Evolutionary conservation across 208 protist genomes (phyloP).

Genomic region (Trypanosoma platydactyli): DNA sequence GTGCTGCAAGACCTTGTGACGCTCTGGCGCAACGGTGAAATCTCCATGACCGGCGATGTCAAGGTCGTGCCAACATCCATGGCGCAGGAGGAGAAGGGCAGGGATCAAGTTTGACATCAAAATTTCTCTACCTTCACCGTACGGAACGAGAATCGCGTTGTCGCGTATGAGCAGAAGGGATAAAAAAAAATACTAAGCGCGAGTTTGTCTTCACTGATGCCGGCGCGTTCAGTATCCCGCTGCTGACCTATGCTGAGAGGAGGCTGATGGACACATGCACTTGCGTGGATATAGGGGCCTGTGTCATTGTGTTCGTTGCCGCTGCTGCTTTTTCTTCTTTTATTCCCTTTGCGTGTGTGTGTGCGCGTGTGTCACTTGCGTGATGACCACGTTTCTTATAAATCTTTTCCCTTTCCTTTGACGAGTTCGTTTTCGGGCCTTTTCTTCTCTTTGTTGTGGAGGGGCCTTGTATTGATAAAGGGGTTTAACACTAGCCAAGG

Average conservation of each 20-base stretch:
- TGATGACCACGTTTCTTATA: too few species aligned
- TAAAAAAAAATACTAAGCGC: neutral
- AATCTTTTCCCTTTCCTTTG: slow-evolving; percentile 6
- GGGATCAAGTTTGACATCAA: neutral
- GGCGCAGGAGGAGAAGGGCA: neutral
- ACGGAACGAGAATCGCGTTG: too few species aligned
- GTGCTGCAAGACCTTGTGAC: slow-evolving; percentile 58
- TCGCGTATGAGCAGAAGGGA: neutral
- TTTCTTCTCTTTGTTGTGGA: slow-evolving; percentile 15
- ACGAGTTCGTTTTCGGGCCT: slow-evolving; percentile 11
- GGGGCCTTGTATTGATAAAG: neutral
- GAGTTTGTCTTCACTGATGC: slow-evolving; percentile 2
- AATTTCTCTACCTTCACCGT: too few species aligned
- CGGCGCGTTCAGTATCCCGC: too few species aligned
- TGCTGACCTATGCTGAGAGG: too few species aligned
- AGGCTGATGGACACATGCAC: too few species aligned
- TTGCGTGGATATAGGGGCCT: too few species aligned
- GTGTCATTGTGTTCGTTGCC: too few species aligned
- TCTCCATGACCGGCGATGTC: slow-evolving; percentile 77
- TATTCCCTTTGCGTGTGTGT: too few species aligned
- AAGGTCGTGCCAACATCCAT: slow-evolving; percentile 46
- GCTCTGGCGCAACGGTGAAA: slow-evolving; percentile 57
- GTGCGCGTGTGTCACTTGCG: too few species aligned
- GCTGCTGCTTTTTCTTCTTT: slow-evolving; percentile 15
- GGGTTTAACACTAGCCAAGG: too few species aligned